Percentiles rank a stretch among this genome's conserved stretches.
These are phyloP conservation scores for Apiospora hydei DNA, from an alignment of 2,329 filamentous ascomycete species.

Conservation along the genomic window DNA sequence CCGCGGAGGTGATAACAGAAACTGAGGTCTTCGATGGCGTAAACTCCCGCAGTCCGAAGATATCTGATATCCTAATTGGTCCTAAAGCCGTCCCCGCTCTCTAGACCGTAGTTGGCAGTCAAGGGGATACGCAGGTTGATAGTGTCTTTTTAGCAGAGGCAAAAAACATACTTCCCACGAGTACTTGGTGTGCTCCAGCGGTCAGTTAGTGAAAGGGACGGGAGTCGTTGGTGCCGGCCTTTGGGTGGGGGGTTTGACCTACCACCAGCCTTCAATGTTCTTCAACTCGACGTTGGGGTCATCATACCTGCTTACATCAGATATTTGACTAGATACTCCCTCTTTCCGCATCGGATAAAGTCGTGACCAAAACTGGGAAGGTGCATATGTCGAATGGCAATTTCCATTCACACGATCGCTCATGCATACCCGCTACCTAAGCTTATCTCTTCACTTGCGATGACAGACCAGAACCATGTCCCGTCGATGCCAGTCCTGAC, in stretches of 20 bases:
- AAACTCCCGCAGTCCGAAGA: no score
- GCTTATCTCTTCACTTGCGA: conserved; percentile 4
- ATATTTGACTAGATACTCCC: background rate
- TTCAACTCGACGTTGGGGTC: background rate
- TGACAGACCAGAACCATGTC: background rate
- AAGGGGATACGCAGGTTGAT: no score
- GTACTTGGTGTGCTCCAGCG: background rate
- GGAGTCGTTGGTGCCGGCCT: no score
- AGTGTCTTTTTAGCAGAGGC: no score
- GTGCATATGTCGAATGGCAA: background rate
- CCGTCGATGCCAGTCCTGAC: background rate
- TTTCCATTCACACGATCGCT: background rate
- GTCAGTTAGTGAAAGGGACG: background rate
- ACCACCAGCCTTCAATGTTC: background rate
- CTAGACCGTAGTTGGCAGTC: no score
- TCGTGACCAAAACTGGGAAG: background rate
- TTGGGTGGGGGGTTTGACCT: background rate
- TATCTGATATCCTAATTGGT: no score
- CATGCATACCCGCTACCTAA: background rate
- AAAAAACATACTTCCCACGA: no score
- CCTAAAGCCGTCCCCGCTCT: no score
- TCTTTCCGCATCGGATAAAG: background rate
- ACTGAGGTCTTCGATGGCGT: no score
- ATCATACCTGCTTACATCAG: background rate
- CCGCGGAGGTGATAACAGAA: no score